A percentile compares a stretch with the other conserved stretches of the same genome.
These are phyloP conservation scores for Talaromyces sp. DNA, from an alignment of 2,329 filamentous ascomycete species.

Conservation along the genomic window DNA sequence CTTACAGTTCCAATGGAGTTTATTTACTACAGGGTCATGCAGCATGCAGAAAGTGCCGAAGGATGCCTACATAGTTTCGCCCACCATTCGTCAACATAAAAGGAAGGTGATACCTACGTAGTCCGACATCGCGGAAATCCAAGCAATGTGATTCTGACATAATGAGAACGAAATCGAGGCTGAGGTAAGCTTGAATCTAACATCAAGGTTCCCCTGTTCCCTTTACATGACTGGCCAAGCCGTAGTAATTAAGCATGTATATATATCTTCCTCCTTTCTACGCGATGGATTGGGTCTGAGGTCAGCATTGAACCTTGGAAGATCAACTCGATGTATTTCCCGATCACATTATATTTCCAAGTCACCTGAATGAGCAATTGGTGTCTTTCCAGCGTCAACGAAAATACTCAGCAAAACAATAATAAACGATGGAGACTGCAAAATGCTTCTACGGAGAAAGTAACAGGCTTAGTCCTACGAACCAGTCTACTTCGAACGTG, in stretches of 20 bases:
- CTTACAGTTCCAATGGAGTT: background rate
- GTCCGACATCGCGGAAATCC: background rate
- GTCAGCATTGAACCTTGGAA: background rate
- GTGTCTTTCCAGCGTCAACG: too few relatives aligned
- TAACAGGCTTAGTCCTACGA: background rate
- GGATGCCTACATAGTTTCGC: background rate
- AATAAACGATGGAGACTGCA: too few relatives aligned
- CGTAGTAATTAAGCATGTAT: too few relatives aligned
- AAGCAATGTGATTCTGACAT: background rate
- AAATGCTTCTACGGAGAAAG: background rate
- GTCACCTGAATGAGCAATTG: background rate
- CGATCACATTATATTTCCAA: background rate
- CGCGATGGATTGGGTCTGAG: background rate
- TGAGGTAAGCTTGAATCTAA: background rate
- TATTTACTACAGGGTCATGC: background rate
- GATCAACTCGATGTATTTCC: background rate
- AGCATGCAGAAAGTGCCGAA: background rate
- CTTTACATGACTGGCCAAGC: too few relatives aligned
- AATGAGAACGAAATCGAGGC: background rate
- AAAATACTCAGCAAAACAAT: too few relatives aligned
- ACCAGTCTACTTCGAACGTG: background rate
- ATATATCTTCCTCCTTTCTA: background rate
- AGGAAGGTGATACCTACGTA: background rate
- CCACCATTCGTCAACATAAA: background rate
- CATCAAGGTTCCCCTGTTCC: too few relatives aligned